These are phyloP conservation scores for Jasminum sambac DNA, from an alignment of 257 asterid species.

Conservation along the genomic window DNA sequence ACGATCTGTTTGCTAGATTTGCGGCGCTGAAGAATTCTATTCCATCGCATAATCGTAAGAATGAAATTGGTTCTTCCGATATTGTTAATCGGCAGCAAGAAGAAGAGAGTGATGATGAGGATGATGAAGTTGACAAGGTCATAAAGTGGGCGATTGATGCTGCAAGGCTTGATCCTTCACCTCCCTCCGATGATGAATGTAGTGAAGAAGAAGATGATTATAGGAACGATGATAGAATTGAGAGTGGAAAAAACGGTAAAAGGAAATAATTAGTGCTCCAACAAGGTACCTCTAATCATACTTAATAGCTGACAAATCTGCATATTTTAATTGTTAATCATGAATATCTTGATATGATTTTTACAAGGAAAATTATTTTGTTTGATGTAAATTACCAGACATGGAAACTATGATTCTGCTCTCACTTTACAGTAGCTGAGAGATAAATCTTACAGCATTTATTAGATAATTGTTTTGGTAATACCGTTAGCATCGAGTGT, in stretches of 20 bases:
- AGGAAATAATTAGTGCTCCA: slow-evolving; percentile 21
- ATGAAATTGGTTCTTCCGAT: not conserved
- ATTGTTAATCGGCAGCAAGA: slow-evolving; percentile 8
- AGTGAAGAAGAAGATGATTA: slow-evolving; percentile 8
- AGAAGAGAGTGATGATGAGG: slow-evolving; percentile 34
- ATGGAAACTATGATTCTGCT: not conserved
- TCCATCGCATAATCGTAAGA: slow-evolving; percentile 35
- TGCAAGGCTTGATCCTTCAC: slow-evolving; percentile 88
- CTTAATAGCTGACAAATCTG: not conserved
- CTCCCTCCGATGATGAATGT: slow-evolving; percentile 37
- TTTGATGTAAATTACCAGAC: not conserved
- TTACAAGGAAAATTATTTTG: not conserved
- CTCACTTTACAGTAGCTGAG: not conserved
- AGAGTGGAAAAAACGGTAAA: slow-evolving; percentile 24
- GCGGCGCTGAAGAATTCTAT: slow-evolving; percentile 55
- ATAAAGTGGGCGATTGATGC: slow-evolving; percentile 89
- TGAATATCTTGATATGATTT: not conserved
- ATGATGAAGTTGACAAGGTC: slow-evolving; percentile 83
- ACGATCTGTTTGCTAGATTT: slow-evolving; percentile 67
- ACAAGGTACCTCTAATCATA: slow-evolving; percentile 1
- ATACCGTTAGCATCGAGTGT: not conserved
- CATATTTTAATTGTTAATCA: not conserved
- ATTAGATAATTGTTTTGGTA: not conserved
- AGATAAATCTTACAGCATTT: not conserved
- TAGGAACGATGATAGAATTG: slow-evolving; percentile 14